Evolutionary conservation across 371 early-diverging fungal species (phyloP).

Genomic region (Mortierella sp.): DNA sequence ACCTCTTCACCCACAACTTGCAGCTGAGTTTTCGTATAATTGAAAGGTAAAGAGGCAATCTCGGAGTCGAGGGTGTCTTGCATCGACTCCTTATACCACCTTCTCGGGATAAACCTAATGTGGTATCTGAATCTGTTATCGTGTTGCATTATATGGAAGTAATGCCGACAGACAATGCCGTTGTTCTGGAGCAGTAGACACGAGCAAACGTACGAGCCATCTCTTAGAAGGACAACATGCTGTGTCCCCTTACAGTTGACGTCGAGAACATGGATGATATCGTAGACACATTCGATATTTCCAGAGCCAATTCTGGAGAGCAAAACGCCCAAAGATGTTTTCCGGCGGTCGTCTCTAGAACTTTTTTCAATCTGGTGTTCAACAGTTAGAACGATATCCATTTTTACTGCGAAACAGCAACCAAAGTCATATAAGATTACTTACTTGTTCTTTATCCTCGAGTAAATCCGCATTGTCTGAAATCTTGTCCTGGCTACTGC

Average conservation of each 20-base stretch:
- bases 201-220: constrained; percentile 16
- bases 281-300: constrained; percentile 4
- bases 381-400: background rate
- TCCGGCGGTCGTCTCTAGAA: constrained; percentile 10
- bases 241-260: background rate
- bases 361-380: constrained; percentile 11
- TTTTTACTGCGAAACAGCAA: background rate
- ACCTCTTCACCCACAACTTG: too few species aligned
- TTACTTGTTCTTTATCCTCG: constrained; percentile 1
- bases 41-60: background rate
- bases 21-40: background rate
- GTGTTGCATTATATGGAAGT: constrained; percentile 56
- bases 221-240: constrained; percentile 16
- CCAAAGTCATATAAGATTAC: background rate
- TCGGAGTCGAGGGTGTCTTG: constrained; percentile 81
- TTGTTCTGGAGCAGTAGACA: constrained; percentile 18
- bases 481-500: background rate
- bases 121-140: constrained; percentile 59
- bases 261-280: constrained; percentile 1
- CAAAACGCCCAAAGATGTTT: background rate
- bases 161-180: constrained; percentile 23
- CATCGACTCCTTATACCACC: constrained; percentile 94
- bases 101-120: constrained; percentile 81
- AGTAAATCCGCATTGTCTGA: background rate
- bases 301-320: background rate